Percentiles rank a stretch among this genome's conserved stretches.
These are phyloP conservation scores for Cladorrhinum sp. DNA, from an alignment of 2,329 filamentous ascomycete species.

Conservation along the genomic window DNA sequence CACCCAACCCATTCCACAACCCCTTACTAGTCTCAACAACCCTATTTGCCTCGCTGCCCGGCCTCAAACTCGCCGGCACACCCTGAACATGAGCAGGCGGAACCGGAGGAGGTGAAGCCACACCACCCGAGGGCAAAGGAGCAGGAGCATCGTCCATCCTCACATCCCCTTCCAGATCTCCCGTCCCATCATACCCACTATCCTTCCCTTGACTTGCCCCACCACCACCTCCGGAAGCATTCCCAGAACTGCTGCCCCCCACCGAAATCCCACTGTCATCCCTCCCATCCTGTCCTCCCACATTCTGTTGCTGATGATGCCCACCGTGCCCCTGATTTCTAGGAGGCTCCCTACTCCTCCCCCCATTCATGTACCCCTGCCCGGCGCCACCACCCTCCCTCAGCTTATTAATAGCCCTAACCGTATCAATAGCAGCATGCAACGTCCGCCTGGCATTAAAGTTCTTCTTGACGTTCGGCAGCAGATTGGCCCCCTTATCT, in stretches of 20 bases:
- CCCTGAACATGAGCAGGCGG: constrained; percentile 9
- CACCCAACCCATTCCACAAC: constrained; percentile 49
- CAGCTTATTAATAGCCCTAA: constrained; percentile 68
- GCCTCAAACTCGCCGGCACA: constrained; percentile 52
- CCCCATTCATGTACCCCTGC: constrained; percentile 59
- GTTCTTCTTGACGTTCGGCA: constrained; percentile 71
- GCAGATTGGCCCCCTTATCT: constrained; percentile 57
- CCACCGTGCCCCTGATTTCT: not conserved
- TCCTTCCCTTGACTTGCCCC: constrained; percentile 35
- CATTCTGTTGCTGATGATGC: not conserved
- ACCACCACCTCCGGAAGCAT: constrained; percentile 21
- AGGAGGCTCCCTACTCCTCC: constrained; percentile 31
- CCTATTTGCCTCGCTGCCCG: constrained; percentile 53
- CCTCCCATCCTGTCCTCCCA: not conserved
- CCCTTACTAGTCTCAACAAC: constrained; percentile 64
- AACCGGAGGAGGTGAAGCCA: not conserved
- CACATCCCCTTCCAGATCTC: constrained; percentile 39
- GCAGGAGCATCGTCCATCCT: constrained; percentile 47
- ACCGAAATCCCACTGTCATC: constrained; percentile 47
- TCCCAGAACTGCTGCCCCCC: constrained; percentile 16
- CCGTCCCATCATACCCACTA: constrained; percentile 43
- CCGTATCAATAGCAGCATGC: constrained; percentile 68
- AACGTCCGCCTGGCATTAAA: constrained; percentile 68
- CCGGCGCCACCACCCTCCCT: constrained; percentile 52
- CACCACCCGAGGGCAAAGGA: constrained; percentile 11